These are phyloP conservation scores for Xylariaceae sp. DNA, from an alignment of 2,329 filamentous ascomycete genomes.

Conservation along the genomic window DNA sequence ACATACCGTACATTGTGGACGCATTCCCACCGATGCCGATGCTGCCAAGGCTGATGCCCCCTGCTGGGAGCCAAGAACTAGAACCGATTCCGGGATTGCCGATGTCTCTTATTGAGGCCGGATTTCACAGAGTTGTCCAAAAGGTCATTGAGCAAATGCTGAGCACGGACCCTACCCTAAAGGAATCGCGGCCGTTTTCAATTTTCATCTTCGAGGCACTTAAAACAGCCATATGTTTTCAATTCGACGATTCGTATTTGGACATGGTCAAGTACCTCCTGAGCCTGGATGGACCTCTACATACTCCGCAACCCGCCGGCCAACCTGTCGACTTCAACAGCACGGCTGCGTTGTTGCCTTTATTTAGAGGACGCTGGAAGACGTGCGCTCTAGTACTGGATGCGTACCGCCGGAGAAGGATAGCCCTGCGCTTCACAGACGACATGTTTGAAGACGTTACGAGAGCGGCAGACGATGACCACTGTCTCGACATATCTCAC, in stretches of 20 bases:
- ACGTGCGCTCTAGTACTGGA: background rate
- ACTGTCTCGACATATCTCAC: too few species aligned
- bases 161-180: too few species aligned
- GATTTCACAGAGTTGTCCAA: background rate
- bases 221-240: too few species aligned
- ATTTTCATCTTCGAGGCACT: too few species aligned
- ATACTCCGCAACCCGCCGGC: background rate
- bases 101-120: background rate
- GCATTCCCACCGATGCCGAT: too few species aligned
- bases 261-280: conserved; percentile 1
- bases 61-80: too few species aligned
- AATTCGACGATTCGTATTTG: background rate
- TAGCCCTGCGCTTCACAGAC: background rate
- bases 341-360: background rate
- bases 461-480: background rate
- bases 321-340: background rate
- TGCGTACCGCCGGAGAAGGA: background rate
- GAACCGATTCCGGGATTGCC: too few species aligned
- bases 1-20: too few species aligned
- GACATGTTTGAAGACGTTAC: background rate
- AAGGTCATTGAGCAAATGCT: background rate
- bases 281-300: background rate
- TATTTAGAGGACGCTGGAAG: background rate
- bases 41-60: too few species aligned
- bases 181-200: too few species aligned